A percentile compares a stretch with the other conserved stretches of the same genome.
These are phyloP conservation scores for Phytophthora sp. DNA, from an alignment of 352 stramenopile genomes.

Conservation along the genomic window DNA sequence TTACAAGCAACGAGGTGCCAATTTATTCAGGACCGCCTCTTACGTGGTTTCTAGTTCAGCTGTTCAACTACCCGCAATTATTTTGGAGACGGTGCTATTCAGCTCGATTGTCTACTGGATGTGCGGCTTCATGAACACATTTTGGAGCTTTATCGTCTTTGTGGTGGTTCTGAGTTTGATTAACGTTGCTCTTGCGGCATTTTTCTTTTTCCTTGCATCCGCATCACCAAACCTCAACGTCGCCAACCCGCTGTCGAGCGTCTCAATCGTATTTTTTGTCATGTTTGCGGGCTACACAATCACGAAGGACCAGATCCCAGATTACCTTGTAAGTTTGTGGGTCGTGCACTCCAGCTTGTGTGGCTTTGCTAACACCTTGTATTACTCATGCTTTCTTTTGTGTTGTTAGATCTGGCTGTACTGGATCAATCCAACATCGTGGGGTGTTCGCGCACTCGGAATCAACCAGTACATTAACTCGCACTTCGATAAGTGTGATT, in stretches of 20 bases:
- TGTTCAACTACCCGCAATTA: neutral
- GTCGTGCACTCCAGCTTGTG: too few relatives aligned
- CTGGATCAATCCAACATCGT: conserved; percentile 48
- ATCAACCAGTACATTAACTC: conserved; percentile 34
- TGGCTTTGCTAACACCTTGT: too few relatives aligned
- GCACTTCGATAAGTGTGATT: conserved; percentile 21
- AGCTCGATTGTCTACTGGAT: conserved; percentile 73
- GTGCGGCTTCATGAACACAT: conserved; percentile 47
- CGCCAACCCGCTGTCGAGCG: conserved; percentile 40
- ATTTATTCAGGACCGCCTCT: conserved; percentile 10
- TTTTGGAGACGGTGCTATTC: conserved; percentile 54
- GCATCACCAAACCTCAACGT: conserved; percentile 37
- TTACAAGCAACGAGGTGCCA: conserved; percentile 23
- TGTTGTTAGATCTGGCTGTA: conserved; percentile 53
- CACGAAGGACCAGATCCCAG: conserved; percentile 33
- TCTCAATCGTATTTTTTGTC: conserved; percentile 36
- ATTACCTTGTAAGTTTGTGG: too few relatives aligned
- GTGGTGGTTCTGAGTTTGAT: conserved; percentile 57
- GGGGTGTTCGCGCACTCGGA: conserved; percentile 27
- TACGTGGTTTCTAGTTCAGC: conserved; percentile 4
- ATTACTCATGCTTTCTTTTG: too few relatives aligned
- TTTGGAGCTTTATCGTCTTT: conserved; percentile 23
- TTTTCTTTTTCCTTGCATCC: conserved; percentile 37
- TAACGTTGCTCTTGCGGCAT: conserved; percentile 31
- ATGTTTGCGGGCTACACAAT: conserved; percentile 44